A percentile compares a stretch with the other conserved stretches of the same genome.
Conservation (phyloP, 163 green algal genomes). For the Chlorella variabilis region DNA sequence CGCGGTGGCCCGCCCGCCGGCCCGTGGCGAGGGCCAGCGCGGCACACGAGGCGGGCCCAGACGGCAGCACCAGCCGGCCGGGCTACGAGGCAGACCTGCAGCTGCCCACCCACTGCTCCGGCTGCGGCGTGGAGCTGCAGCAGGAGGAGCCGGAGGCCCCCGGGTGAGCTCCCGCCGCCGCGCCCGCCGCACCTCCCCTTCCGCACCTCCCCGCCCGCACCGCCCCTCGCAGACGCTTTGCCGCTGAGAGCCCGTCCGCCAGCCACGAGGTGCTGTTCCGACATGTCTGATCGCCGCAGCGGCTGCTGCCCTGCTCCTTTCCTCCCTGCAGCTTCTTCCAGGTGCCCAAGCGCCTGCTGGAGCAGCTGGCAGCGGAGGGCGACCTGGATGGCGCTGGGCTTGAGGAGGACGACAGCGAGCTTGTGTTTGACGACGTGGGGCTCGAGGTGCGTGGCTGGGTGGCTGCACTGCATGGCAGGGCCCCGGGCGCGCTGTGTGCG, state of each 20-base stretch:
- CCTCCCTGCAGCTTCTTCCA: slow-evolving; percentile 62
- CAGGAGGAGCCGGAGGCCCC: slow-evolving; percentile 50
- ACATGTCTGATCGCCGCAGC: too few species aligned
- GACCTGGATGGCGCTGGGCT: neutral
- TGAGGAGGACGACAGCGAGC: slow-evolving; percentile 32
- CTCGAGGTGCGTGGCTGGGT: slow-evolving; percentile 21
- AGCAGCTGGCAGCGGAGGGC: neutral
- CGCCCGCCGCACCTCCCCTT: too few species aligned
- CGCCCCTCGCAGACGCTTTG: neutral
- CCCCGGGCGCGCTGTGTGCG: too few species aligned
- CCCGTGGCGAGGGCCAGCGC: neutral
- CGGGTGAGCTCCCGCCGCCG: slow-evolving; percentile 38
- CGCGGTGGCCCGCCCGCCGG: neutral
- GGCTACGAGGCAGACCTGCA: slow-evolving; percentile 20
- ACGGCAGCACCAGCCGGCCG: neutral
- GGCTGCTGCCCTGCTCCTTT: too few species aligned
- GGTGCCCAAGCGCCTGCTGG: slow-evolving; percentile 47
- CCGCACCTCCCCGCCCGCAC: neutral
- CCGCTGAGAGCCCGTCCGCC: too few species aligned
- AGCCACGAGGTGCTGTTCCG: too few species aligned
- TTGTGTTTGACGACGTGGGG: slow-evolving; percentile 16
- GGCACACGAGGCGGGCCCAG: neutral
- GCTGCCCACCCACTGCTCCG: slow-evolving; percentile 64
- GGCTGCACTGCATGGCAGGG: neutral
- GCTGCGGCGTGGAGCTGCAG: slow-evolving; percentile 73